phyloP scores from a whole-genome alignment of 2,329 filamentous ascomycete species.

The Ascocoryne sarcoides region DNA sequence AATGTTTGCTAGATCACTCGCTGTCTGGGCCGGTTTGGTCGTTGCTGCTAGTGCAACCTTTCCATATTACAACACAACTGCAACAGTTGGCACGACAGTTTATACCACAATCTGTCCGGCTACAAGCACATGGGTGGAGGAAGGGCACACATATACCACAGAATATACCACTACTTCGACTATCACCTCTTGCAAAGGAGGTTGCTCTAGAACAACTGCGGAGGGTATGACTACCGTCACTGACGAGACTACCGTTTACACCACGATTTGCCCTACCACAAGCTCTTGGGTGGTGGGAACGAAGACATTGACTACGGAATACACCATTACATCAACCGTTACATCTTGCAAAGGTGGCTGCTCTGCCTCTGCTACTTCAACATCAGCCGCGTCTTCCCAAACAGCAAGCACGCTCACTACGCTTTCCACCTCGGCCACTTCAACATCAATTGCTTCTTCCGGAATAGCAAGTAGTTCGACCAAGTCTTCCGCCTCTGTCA shows the following conservation, averaged over 20 bases:
- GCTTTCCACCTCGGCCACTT: not conserved
- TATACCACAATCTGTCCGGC: not conserved
- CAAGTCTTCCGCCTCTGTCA: not conserved
- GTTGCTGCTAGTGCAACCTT: not conserved
- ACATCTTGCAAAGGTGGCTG: not conserved
- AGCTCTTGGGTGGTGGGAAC: not conserved
- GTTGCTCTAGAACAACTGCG: not conserved
- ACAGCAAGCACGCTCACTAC: not conserved
- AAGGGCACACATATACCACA: not conserved
- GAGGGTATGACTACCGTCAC: not conserved
- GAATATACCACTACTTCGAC: not conserved
- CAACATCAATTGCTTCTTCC: not conserved
- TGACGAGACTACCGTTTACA: not conserved
- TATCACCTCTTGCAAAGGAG: not conserved
- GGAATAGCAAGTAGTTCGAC: not conserved
- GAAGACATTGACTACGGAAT: not conserved
- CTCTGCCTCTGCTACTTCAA: not conserved
- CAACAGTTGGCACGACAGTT: not conserved
- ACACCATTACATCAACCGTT: not conserved
- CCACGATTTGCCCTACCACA: not conserved
- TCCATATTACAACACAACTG: not conserved
- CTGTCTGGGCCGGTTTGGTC: not conserved
- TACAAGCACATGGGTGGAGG: not conserved
- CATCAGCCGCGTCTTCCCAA: too few species aligned
- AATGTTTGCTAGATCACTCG: not conserved